Evolutionary conservation across 1,284 basidiomycete genomes (phyloP).

Genomic region (Sanguinoderma infundibulare): DNA sequence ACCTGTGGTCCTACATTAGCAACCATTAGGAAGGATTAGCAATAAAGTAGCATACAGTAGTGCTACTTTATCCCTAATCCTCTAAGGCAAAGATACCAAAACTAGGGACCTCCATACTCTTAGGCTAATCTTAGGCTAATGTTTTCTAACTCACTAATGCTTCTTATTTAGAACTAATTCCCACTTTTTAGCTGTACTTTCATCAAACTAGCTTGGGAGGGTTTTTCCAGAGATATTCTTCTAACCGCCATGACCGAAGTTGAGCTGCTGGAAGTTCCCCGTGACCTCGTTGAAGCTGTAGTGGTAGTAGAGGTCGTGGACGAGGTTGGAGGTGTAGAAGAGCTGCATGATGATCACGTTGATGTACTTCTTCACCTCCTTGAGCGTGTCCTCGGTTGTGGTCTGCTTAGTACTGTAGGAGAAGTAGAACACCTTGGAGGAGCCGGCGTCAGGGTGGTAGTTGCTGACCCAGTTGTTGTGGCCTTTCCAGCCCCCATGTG

Average conservation of each 20-base stretch:
- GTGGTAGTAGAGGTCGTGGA: slow-evolving; percentile 78
- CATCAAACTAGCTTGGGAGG: too few relatives aligned
- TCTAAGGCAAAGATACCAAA: too few relatives aligned
- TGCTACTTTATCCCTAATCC: too few relatives aligned
- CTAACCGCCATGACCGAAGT: slow-evolving; percentile 88
- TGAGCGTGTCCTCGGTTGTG: slow-evolving; percentile 53
- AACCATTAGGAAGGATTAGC: too few relatives aligned
- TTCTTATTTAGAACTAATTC: too few relatives aligned
- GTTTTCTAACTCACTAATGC: too few relatives aligned
- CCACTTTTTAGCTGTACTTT: too few relatives aligned
- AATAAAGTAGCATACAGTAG: too few relatives aligned
- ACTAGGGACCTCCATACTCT: too few relatives aligned
- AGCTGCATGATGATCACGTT: slow-evolving; percentile 88
- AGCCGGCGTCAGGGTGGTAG: slow-evolving; percentile 75
- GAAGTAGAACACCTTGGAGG: slow-evolving; percentile 68
- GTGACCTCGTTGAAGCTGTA: slow-evolving; percentile 87
- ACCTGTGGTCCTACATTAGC: too few relatives aligned
- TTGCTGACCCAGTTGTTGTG: slow-evolving; percentile 76
- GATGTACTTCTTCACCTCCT: slow-evolving; percentile 80
- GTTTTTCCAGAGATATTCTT: too few relatives aligned
- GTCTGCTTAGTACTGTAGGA: slow-evolving; percentile 62
- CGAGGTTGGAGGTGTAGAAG: slow-evolving; percentile 92
- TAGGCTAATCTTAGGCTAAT: too few relatives aligned
- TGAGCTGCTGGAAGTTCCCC: slow-evolving; percentile 98
- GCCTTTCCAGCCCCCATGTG: slow-evolving; percentile 91